Conservation (phyloP, 306 rosid species). For the Ormosia emarginata region DNA sequence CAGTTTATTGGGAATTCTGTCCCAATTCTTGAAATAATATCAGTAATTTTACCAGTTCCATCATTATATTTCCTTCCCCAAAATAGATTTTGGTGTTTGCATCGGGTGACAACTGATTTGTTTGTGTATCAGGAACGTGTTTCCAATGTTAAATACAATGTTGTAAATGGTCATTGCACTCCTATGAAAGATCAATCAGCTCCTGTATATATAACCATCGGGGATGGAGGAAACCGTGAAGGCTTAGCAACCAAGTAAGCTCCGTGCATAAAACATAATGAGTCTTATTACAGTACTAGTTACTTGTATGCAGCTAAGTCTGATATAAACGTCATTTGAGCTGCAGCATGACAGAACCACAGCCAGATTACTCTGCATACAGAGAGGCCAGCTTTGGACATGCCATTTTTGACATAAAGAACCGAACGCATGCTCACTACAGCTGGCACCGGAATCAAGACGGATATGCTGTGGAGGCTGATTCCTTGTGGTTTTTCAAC, state of each 20-base stretch:
- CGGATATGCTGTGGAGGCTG: slow-evolving; percentile 69
- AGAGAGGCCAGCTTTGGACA: slow-evolving; percentile 91
- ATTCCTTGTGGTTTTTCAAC: slow-evolving; percentile 66
- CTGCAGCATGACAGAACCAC: slow-evolving; percentile 82
- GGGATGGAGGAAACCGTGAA: slow-evolving; percentile 92
- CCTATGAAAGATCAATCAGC: slow-evolving; percentile 74
- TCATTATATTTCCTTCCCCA: background rate
- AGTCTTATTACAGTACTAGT: background rate
- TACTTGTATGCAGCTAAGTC: background rate
- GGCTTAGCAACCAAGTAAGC: slow-evolving; percentile 83
- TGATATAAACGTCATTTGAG: background rate
- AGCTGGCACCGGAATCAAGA: slow-evolving; percentile 83
- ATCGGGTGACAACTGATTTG: background rate
- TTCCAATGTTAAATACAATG: slow-evolving; percentile 67
- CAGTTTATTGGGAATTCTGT: no score
- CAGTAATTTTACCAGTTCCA: no score
- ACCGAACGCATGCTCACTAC: slow-evolving; percentile 77
- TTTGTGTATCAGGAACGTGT: slow-evolving; percentile 61
- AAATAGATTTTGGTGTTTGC: background rate
- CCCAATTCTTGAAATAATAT: no score
- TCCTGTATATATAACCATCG: slow-evolving; percentile 85
- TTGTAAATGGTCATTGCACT: slow-evolving; percentile 63
- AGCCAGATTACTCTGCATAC: slow-evolving; percentile 73
- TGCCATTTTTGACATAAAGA: slow-evolving; percentile 69
- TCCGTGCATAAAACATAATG: background rate